Conservation (phyloP, 2,329 filamentous ascomycete genomes). For the Diaporthe destruens region DNA sequence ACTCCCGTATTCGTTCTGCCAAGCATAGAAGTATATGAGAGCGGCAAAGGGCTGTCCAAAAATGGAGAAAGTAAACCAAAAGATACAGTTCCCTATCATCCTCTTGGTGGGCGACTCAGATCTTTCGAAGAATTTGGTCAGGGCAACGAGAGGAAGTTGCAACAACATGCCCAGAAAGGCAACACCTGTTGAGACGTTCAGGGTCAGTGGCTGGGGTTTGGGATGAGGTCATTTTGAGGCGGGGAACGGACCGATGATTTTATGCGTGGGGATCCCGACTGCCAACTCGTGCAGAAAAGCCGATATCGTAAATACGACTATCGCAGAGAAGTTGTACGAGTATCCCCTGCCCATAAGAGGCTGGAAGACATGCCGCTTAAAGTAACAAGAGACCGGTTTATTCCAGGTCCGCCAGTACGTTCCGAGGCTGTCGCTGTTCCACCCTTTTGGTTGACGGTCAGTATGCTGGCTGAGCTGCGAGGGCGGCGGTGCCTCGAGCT, state of each 20-base stretch:
- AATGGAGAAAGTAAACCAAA: constrained; percentile 96
- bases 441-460: constrained; percentile 60
- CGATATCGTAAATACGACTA: constrained; percentile 88
- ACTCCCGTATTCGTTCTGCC: constrained; percentile 97
- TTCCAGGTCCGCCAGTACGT: constrained; percentile 98
- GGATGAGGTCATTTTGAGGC: neutral
- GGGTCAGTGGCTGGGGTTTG: constrained; percentile 31
- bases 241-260: constrained; percentile 77
- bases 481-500: too few species aligned
- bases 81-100: constrained; percentile 90
- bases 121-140: constrained; percentile 85
- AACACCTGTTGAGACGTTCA: constrained; percentile 69
- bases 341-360: constrained; percentile 89
- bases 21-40: constrained; percentile 95
- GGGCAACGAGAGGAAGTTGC: constrained; percentile 86
- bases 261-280: constrained; percentile 94
- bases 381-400: constrained; percentile 96
- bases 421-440: constrained; percentile 90
- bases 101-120: constrained; percentile 81
- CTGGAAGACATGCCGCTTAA: constrained; percentile 93
- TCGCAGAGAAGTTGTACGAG: constrained; percentile 76
- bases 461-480: neutral
- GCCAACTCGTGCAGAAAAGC: constrained; percentile 92
- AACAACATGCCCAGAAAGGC: constrained; percentile 95
- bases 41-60: constrained; percentile 95